A percentile compares a stretch with the other conserved stretches of the same genome.
These are phyloP conservation scores for Clarireedia homoeocarpa DNA, from an alignment of 2,329 filamentous ascomycete species.

Conservation along the genomic window DNA sequence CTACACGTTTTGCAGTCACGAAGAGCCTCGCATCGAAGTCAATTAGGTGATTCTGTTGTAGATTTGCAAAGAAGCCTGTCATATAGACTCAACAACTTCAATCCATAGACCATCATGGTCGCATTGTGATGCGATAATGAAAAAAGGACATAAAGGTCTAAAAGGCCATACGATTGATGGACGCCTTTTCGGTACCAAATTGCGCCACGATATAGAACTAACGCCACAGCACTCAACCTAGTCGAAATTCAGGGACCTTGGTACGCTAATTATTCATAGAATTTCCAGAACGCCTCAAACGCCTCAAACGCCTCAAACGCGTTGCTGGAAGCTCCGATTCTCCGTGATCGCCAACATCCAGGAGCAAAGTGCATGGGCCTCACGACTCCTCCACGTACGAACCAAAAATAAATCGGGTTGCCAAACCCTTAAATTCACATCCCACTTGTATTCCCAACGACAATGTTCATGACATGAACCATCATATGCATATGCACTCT, in stretches of 20 bases:
- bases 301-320: background rate
- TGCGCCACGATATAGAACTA: too few species aligned
- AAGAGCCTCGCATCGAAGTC: background rate
- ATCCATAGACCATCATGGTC: too few species aligned
- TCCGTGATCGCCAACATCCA: slow-evolving; percentile 2
- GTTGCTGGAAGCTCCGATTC: background rate
- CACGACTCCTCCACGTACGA: background rate
- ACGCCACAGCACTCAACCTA: too few species aligned
- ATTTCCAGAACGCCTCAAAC: background rate
- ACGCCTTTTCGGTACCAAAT: too few species aligned
- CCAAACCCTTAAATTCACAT: background rate
- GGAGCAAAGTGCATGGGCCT: background rate
- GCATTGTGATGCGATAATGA: too few species aligned
- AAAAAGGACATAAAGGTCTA: background rate
- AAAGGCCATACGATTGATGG: background rate
- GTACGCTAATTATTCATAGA: too few species aligned
- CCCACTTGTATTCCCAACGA: background rate
- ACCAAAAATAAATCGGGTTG: background rate
- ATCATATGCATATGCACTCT: background rate
- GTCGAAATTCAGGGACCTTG: background rate
- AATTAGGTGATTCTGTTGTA: too few species aligned
- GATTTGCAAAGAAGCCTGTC: too few species aligned
- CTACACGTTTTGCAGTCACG: background rate
- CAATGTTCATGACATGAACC: background rate
- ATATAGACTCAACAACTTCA: too few species aligned